Base-by-base conservation (phyloP, 2,329 filamentous ascomycete species). In the Metarhizium guizhouense region DNA sequence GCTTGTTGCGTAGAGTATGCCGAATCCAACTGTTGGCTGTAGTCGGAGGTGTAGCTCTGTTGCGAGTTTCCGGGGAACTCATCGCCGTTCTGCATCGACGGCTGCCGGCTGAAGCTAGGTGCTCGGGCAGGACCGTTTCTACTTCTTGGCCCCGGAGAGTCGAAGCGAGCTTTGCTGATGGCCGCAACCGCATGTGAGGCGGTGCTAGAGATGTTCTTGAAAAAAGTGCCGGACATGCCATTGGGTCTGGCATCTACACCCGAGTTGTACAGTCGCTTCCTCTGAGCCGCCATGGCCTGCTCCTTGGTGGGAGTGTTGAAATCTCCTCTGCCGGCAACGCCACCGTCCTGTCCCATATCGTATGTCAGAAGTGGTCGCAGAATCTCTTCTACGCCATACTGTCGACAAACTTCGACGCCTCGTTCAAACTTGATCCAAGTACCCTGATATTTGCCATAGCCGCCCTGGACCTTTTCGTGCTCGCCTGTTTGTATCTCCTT, bases 371-470 rank as follows among this genome's bases (percentile, higher is more conserved):
- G 77, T 16, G 88, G 87, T 25, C 83, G 80, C 51, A 94, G 74
- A 5, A 90, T 65, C 60, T 93, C 88, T 68, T 93, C 88, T 36
- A 94, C 89, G 11, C 81, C 83, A 62, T 87, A 87, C 61, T 86
- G 83, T 47, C 88, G 85, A 71, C 94, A 97, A 64, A 99, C 93
- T 67, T 96, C 90, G 49, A 95, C 81, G 1, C 93, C 94, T 58
- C 93, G 85, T 52, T 93, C 88, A 67, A 95, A 97, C 66, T 88
- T 90, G 67, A 99, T 95, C 94, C 94, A 99, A 2, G 94, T 99
- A 55, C 94, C 94, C 75, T 99, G 94, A 67, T 99, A 99, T 76
- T 97, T 97, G 61, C 94, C 94, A 67, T 99, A 99, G 5, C 94
- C 94, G 38, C 94, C 94, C 70, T 99, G 94, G 3, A 99, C 93